Base-by-base conservation (phyloP, 2,329 filamentous ascomycete species). In the Mariannaea sp. region DNA sequence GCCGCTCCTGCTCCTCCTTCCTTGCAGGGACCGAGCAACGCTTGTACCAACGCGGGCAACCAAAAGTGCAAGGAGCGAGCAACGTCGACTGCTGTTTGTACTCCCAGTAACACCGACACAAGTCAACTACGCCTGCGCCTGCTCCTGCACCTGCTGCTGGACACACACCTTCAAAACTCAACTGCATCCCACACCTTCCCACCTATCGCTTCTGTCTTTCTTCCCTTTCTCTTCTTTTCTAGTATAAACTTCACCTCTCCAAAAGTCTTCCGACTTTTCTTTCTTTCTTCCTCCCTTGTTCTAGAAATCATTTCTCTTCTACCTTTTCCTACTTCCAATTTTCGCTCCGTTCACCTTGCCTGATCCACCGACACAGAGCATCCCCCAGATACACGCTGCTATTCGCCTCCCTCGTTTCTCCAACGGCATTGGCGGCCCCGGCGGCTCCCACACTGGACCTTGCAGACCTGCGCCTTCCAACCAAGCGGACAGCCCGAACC, bases 401-500 rank as follows among this genome's bases (percentile, higher is more conserved):
- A 65, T 65, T 65, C 63, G 63, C 53, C 53, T 20, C 40, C 29
- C 40, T 22, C n/a, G n/a, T 33, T 16, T 4, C 41, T 17, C 22
- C 33, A 56, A 26, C 55, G 48, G 57, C 52, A 55, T 58, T 54
- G 51, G 53, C 53, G 55, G 61, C 22, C 58, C 60, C 60, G 57
- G 59, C 48, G 48, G 24, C 53, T 57, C 42, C 49, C 58, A 59
- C 58, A 59, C 53, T 50, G 59, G 59, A 57, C 60, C 64, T 59
- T 58, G 58, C 59, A 62, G 38, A 47, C 49, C 56, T 53, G 43
- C 49, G 52, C 40, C 41, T 55, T 22, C 46, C 35, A 45, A 55
- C 59, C 53, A 61, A 49, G 61, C 64, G 60, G 63, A 57, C 47
- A 53, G 48, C 53, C 62, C 61, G 65, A 66, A 60, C 53, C 55